These are phyloP conservation scores for Epicoccum sorghinum DNA, from an alignment of 2,329 filamentous ascomycete species.

Conservation along the genomic window DNA sequence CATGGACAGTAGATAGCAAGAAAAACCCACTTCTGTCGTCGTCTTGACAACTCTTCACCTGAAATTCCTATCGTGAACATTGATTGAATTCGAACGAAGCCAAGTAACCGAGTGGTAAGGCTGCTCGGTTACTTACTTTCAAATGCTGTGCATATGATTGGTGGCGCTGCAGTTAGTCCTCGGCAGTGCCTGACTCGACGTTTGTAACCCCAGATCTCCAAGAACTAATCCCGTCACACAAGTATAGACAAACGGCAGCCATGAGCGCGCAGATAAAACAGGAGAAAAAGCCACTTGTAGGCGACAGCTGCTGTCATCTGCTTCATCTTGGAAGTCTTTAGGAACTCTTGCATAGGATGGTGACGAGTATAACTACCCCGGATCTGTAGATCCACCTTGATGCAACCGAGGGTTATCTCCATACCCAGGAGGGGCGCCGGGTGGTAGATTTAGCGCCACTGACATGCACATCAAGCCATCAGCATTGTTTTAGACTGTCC, in stretches of 20 bases:
- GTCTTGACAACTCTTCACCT: not conserved
- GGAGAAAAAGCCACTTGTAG: not conserved
- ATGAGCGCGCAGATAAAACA: too few relatives aligned
- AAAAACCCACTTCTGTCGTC: not conserved
- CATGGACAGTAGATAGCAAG: not conserved
- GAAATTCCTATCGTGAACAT: not conserved
- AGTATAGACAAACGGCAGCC: not conserved
- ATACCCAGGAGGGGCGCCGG: slow-evolving; percentile 25
- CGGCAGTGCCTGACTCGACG: slow-evolving; percentile 15
- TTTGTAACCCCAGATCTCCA: not conserved
- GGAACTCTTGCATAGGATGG: not conserved
- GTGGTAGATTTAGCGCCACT: slow-evolving; percentile 27
- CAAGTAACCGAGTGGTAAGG: slow-evolving; percentile 5
- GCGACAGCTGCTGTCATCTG: not conserved
- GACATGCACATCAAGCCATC: slow-evolving; percentile 7
- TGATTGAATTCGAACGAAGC: not conserved
- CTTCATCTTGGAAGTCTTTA: too few relatives aligned
- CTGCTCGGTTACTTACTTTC: slow-evolving; percentile 12
- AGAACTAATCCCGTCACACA: not conserved
- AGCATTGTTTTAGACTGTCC: slow-evolving; percentile 8
- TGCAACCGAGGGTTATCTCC: slow-evolving; percentile 31
- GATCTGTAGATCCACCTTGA: slow-evolving; percentile 6
- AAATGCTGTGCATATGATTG: slow-evolving; percentile 15
- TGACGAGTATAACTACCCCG: slow-evolving; percentile 8
- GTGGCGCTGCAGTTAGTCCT: not conserved